These are phyloP conservation scores for Uronychia setigera DNA, from an alignment of 73 alveolate species.

Conservation along the genomic window DNA sequence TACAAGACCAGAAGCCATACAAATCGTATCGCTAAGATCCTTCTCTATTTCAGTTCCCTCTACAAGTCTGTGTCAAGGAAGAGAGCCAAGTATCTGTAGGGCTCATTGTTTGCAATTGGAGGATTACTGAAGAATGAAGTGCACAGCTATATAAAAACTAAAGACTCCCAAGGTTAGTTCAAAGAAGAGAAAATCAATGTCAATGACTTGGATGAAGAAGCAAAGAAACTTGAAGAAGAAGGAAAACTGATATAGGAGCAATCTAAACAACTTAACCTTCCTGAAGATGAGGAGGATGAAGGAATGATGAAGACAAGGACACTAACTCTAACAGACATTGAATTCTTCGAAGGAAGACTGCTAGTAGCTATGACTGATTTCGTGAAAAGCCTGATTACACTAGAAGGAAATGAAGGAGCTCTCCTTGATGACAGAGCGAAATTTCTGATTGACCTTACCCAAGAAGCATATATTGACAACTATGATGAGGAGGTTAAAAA, in stretches of 20 bases:
- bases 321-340: background rate
- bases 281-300: no score
- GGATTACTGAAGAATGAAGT: conserved; percentile 49
- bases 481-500: conserved; percentile 38
- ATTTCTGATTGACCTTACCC: conserved; percentile 16
- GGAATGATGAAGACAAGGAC: background rate
- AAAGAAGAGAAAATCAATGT: background rate
- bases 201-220: background rate
- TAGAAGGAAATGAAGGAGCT: background rate
- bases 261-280: no score
- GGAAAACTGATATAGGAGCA: background rate
- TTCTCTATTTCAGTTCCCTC: conserved; percentile 14
- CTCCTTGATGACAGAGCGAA: conserved; percentile 4
- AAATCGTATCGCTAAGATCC: background rate
- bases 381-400: background rate
- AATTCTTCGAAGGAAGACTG: background rate
- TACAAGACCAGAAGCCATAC: background rate
- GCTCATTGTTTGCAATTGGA: conserved; percentile 50
- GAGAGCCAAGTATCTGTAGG: conserved; percentile 37
- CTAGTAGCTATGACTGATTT: background rate
- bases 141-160: conserved; percentile 16
- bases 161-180: background rate
- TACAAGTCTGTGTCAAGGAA: conserved; percentile 1
- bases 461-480: conserved; percentile 35
- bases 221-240: background rate